Evolutionary conservation across 2,329 filamentous ascomycete species (phyloP), one percentile per base, ranked within the genome.

Genomic region (Talaromyces islandicus): DNA sequence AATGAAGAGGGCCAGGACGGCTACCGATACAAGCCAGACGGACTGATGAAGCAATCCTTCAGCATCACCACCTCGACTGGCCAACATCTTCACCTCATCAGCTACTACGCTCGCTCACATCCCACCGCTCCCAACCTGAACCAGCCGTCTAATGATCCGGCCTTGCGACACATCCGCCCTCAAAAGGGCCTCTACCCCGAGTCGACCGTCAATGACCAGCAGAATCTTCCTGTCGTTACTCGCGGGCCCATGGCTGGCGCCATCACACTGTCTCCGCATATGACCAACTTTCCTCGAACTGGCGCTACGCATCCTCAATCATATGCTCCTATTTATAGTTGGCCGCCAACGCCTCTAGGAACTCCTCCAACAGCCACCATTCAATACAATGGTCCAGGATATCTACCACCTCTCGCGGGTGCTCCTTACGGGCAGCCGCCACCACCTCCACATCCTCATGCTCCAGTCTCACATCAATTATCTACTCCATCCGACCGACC

Each of bases 1-100:
- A 81, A 80, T 59, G 91, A 95, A 69, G 83, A 85, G 65, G 85
- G 85, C 9, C 91, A 90, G 0, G 92, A 96, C 73, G 92, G 92
- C 48, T 96, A 96, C 74, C 83, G 91, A 64, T 96, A 96, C 78
- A 99, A 97, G 81, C 90, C 89, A 10, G 94, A 99, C 69, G 94
- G 94, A 0, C 83, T 99, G 4, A 97, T 97, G 92, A 99, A 99
- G 83, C 94, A 99, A 77, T 97, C 94, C 0, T 99, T 97, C 82
- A 97, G 93, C 78, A 97, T 99, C 77, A 97, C 92, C 24, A 97
- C 94, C 1, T 91, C 90, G 1, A 87, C 83, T 41, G 85, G 91
- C 65, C 92, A 97, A 69, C 94, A 97, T 72, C 86, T 99, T 1
- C 94, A 99, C 77, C 84, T 99, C 56, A 99, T 99, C 77, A 97